Base-by-base conservation (phyloP, 495 filamentous ascomycete genomes). In the Lindgomyces ingoldianus region DNA sequence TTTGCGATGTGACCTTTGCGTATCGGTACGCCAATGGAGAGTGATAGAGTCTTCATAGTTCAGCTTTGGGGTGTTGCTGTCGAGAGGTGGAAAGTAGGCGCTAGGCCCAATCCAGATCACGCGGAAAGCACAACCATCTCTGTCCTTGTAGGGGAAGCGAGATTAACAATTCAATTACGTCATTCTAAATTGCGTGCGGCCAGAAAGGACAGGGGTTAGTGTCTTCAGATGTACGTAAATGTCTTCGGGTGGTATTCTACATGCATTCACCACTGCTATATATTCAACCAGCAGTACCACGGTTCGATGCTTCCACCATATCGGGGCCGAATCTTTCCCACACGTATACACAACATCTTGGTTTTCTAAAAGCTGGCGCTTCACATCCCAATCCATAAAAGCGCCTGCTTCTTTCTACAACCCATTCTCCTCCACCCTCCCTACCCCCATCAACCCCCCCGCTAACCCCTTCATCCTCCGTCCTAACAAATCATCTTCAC, bases 401-500 rank as follows among this genome's bases (percentile, higher is more conserved):
- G n/a, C n/a, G n/a, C n/a, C n/a, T n/a, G n/a, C n/a, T 39, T 4
- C 27, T 16, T 1, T 39, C 8, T 24, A 4, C 6, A 19, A 3
- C 22, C 14, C 3, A 18, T 12, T 19, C 30, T 36, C 30, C 8
- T 41, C 26, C 51, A 1, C 50, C 26, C 2, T 27, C 44, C 18
- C 48, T 24, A 52, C 19, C n/a, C 44, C 57, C 76, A 90, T 92
- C 79, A 97, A 78, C 10, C 89, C 84, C 3, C 88, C 85, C 6
- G 90, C 86, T 25, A 98, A 74, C 4, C 89, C 90, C 70, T 89
- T 84, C 93, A 98, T 98, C 44, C 93, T 78, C 56, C 93, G 79
- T 6, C 87, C 86, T 14, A 98, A 74, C 57, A 97, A 72, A 79
- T 96, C 91, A 62, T 95, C 91, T 63, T 88, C 86, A 71, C 90